Conservation (phyloP, 2,329 filamentous ascomycete species). For the Penicillium sp. region DNA sequence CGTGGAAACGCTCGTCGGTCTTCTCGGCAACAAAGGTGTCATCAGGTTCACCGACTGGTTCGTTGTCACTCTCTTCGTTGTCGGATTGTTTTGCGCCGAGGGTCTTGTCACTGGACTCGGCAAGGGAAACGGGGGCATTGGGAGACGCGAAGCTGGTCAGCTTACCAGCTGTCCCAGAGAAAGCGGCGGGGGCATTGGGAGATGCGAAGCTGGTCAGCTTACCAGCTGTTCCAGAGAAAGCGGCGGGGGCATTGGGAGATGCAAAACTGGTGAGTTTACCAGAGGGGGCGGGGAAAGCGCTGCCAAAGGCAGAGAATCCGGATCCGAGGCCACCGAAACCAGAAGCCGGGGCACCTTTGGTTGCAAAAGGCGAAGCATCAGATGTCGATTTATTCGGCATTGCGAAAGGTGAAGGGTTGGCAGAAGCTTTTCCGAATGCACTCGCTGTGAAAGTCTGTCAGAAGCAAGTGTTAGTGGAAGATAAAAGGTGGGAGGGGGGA, state of each 20-base stretch:
- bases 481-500: neutral
- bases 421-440: slow-evolving; percentile 43
- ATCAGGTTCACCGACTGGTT: slow-evolving; percentile 50
- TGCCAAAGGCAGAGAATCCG: slow-evolving; percentile 40
- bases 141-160: slow-evolving; percentile 70
- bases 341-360: slow-evolving; percentile 40
- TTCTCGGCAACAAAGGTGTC: slow-evolving; percentile 46
- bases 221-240: slow-evolving; percentile 38
- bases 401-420: neutral
- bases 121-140: slow-evolving; percentile 46
- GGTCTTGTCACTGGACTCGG: slow-evolving; percentile 51
- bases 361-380: slow-evolving; percentile 41
- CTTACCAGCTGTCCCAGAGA: slow-evolving; percentile 41
- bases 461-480: neutral
- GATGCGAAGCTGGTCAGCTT: slow-evolving; percentile 69
- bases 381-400: slow-evolving; percentile 11
- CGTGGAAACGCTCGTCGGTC: slow-evolving; percentile 49
- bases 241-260: slow-evolving; percentile 51
- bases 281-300: slow-evolving; percentile 27
- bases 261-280: slow-evolving; percentile 66
- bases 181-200: slow-evolving; percentile 45
- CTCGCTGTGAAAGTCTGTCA: slow-evolving; percentile 32
- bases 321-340: slow-evolving; percentile 37
- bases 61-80: slow-evolving; percentile 46
- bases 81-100: slow-evolving; percentile 70